Evolutionary conservation across 495 filamentous ascomycete species (phyloP).

Genomic region (Trichoderma virens): DNA sequence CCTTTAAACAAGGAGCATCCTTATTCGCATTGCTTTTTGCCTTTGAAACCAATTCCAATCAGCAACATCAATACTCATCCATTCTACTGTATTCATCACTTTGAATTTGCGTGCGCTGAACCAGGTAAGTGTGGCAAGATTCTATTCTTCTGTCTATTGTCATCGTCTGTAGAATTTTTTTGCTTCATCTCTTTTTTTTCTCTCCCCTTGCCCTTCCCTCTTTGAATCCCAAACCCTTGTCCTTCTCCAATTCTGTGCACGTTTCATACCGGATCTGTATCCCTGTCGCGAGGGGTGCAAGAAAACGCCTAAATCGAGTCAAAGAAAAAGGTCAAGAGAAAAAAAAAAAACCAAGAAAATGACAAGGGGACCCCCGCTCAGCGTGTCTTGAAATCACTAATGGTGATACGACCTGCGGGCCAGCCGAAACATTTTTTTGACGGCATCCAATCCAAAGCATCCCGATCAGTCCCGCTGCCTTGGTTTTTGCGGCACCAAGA

Average conservation of each 20-base stretch:
- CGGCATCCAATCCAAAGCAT: background rate
- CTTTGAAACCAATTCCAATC: background rate
- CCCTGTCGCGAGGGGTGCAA: background rate
- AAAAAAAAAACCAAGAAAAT: background rate
- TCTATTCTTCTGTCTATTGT: too few relatives aligned
- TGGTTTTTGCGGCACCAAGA: background rate
- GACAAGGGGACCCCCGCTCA: background rate
- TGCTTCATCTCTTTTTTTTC: background rate
- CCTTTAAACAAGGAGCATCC: background rate
- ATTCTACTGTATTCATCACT: too few relatives aligned
- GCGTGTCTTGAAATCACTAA: background rate
- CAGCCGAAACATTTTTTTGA: conserved; percentile 3
- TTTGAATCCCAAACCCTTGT: too few relatives aligned
- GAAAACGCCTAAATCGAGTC: background rate
- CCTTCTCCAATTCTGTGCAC: background rate
- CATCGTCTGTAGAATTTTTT: background rate
- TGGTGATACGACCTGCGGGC: background rate
- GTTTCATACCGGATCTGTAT: background rate
- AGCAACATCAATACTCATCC: too few relatives aligned
- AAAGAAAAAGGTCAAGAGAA: background rate
- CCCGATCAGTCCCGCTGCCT: background rate
- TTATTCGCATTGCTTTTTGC: background rate
- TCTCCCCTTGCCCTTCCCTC: too few relatives aligned
- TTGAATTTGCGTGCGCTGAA: too few relatives aligned
- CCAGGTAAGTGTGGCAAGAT: too few relatives aligned